These are phyloP conservation scores for Anthoceros angustus DNA, from an alignment of 225 moss, liverwort and hornwort genomes.

Conservation along the genomic window DNA sequence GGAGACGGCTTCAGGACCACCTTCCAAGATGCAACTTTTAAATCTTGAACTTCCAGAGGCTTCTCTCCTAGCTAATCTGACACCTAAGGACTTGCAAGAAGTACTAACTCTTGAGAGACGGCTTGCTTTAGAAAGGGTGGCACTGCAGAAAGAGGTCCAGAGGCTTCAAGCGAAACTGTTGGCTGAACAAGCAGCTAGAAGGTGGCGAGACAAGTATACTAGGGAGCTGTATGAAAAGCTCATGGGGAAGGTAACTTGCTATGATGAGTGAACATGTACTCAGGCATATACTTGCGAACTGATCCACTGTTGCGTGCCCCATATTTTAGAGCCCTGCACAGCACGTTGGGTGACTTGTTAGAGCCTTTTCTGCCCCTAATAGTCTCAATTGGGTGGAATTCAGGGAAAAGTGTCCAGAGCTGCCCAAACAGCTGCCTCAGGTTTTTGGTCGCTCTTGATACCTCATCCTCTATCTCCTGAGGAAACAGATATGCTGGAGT, in stretches of 20 bases:
- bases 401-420: constrained; percentile 10
- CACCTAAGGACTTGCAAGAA: constrained; percentile 4
- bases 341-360: constrained; percentile 11
- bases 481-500: constrained; percentile 13
- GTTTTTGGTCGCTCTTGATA: constrained; percentile 11
- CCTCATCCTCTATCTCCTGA: background rate
- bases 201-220: constrained; percentile 20
- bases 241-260: constrained; percentile 5
- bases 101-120: constrained; percentile 1
- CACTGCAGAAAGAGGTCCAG: constrained; percentile 12
- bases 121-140: constrained; percentile 6
- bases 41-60: background rate
- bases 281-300: background rate
- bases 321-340: constrained; percentile 1
- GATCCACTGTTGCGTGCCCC: background rate
- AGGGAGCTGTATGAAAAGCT: constrained; percentile 12
- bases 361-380: background rate
- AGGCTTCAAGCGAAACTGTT: constrained; percentile 12
- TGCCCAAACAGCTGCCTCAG: constrained; percentile 15
- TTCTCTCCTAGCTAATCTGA: background rate
- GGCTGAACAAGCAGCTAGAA: constrained; percentile 14
- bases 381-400: background rate
- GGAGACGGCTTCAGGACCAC: background rate
- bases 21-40: background rate
- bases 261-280: background rate